Conservation (phyloP, 495 filamentous ascomycete species). For the Aspergillus haitiensis region DNA sequence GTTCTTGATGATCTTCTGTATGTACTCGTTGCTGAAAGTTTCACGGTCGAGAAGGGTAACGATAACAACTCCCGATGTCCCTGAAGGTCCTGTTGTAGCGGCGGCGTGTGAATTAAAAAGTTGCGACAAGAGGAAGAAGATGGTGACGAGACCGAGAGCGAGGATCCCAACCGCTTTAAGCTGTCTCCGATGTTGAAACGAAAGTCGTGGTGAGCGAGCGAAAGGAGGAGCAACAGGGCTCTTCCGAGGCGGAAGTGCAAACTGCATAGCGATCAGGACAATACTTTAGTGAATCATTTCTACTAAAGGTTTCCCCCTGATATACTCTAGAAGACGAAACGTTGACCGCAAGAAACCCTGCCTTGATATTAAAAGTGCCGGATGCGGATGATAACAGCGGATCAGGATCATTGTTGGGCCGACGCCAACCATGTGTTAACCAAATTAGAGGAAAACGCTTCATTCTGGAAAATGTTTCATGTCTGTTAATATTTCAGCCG, state of each 20-base stretch:
- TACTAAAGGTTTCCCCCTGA: neutral
- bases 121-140: slow-evolving; percentile 64
- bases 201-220: slow-evolving; percentile 59
- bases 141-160: slow-evolving; percentile 52
- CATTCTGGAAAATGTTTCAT: neutral
- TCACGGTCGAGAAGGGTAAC: slow-evolving; percentile 78
- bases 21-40: slow-evolving; percentile 58
- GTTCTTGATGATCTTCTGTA: slow-evolving; percentile 75
- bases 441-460: slow-evolving; percentile 12
- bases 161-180: slow-evolving; percentile 62
- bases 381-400: slow-evolving; percentile 25
- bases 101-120: slow-evolving; percentile 42
- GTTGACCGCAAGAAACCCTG: neutral
- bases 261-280: slow-evolving; percentile 66
- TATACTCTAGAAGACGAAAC: neutral
- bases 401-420: slow-evolving; percentile 26
- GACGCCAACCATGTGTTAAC: slow-evolving; percentile 1
- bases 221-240: slow-evolving; percentile 66
- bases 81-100: slow-evolving; percentile 52
- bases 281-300: neutral
- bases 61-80: slow-evolving; percentile 77
- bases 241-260: slow-evolving; percentile 84
- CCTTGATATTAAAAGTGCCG: slow-evolving; percentile 15
- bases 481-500: slow-evolving; percentile 18
- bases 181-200: slow-evolving; percentile 63